Conservation (phyloP, 495 filamentous ascomycete genomes). For the Filosporella fistucella region DNA sequence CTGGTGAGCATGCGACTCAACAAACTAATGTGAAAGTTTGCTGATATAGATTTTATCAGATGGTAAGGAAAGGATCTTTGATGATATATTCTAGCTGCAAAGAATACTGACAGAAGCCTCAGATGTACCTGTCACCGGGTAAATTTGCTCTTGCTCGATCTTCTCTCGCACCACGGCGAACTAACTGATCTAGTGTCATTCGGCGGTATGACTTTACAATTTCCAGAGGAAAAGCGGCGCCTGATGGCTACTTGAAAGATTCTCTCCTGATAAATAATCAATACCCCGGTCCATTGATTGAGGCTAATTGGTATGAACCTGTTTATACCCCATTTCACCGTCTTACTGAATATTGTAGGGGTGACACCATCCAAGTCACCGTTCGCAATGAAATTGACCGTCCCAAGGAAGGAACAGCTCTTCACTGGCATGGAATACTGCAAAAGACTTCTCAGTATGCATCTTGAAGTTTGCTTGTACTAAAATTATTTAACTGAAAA, state of each 20-base stretch:
- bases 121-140: too few species aligned
- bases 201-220: constrained; percentile 35
- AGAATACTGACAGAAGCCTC: too few species aligned
- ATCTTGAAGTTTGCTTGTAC: too few species aligned
- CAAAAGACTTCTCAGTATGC: constrained; percentile 9
- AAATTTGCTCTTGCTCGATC: too few species aligned
- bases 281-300: constrained; percentile 35
- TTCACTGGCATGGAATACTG: constrained; percentile 38
- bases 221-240: constrained; percentile 33
- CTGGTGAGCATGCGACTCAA: too few species aligned
- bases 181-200: constrained; percentile 40
- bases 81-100: too few species aligned
- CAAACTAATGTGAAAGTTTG: too few species aligned
- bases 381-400: constrained; percentile 20
- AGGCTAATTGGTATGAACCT: constrained; percentile 22
- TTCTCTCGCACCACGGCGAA: constrained; percentile 30
- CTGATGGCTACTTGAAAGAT: constrained; percentile 38
- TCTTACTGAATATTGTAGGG: too few species aligned
- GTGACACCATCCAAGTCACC: constrained; percentile 33
- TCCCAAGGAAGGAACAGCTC: constrained; percentile 11
- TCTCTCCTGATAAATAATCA: constrained; percentile 37
- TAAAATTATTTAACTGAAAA: too few species aligned
- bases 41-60: too few species aligned
- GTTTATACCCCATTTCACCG: too few species aligned
- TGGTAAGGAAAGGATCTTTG: too few species aligned